phyloP scores from a whole-genome alignment of 1,284 basidiomycete species.

The Cutaneotrichosporon sp. region DNA sequence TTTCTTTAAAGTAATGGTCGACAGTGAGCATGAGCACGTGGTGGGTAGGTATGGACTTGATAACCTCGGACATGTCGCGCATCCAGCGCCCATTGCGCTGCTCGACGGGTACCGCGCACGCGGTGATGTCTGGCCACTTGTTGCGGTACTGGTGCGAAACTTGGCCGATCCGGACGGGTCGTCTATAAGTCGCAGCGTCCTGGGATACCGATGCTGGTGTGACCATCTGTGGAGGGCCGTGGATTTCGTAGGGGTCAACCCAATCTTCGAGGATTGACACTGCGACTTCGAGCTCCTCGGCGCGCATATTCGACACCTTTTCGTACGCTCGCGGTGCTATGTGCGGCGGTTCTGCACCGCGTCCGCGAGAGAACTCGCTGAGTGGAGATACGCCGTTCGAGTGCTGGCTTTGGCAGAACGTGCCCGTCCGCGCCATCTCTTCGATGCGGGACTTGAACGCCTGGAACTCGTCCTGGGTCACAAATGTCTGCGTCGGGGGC shows the following conservation, averaged over 20 bases:
- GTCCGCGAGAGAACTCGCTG: neutral
- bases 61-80: slow-evolving; percentile 4
- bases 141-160: neutral
- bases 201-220: neutral
- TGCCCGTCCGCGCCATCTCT: neutral
- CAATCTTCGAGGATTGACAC: slow-evolving; percentile 2
- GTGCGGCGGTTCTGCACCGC: neutral
- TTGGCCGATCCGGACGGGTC: neutral
- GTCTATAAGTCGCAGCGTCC: neutral
- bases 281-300: neutral
- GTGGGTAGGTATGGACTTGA: neutral
- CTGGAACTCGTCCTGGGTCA: slow-evolving; percentile 7
- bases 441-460: neutral
- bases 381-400: neutral
- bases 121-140: slow-evolving; percentile 6
- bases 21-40: neutral
- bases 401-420: neutral
- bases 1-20: slow-evolving; percentile 8
- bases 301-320: slow-evolving; percentile 1
- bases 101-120: slow-evolving; percentile 1
- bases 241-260: slow-evolving; percentile 4
- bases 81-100: neutral
- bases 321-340: neutral
- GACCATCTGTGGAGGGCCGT: neutral
- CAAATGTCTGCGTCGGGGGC: slow-evolving; percentile 3